A percentile compares a stretch with the other conserved stretches of the same genome.
Conservation (phyloP, 2,329 filamentous ascomycete species). For the Apiospora malaysiana region DNA sequence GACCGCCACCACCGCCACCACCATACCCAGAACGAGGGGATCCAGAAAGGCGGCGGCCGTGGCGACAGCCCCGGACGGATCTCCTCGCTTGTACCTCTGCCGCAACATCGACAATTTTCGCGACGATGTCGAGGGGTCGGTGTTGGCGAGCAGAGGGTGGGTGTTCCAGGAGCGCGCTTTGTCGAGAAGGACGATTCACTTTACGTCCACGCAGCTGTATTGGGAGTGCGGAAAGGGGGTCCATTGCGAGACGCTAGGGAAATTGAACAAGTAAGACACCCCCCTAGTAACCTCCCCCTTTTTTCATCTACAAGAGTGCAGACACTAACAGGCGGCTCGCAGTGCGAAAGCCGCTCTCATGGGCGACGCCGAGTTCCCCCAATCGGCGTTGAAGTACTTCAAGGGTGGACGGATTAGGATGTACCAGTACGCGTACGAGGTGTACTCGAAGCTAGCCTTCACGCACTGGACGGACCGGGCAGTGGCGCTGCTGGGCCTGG, state of each 20-base stretch:
- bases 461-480: conserved; percentile 21
- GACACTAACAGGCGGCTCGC: background rate
- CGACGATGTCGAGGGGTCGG: conserved; percentile 24
- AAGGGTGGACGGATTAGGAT: conserved; percentile 5
- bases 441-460: conserved; percentile 23
- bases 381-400: conserved; percentile 16
- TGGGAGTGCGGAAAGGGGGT: conserved; percentile 34
- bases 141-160: conserved; percentile 35
- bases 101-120: background rate
- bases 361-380: conserved; percentile 24
- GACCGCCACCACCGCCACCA: too few relatives aligned
- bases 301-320: background rate
- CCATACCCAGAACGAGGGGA: too few relatives aligned
- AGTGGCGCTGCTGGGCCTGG: conserved; percentile 23
- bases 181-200: conserved; percentile 36
- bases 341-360: conserved; percentile 23
- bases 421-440: conserved; percentile 18
- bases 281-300: background rate
- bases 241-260: conserved; percentile 28
- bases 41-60: conserved; percentile 1
- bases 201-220: conserved; percentile 35
- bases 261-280: conserved; percentile 25
- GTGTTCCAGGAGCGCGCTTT: conserved; percentile 37
- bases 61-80: background rate
- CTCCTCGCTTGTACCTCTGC: background rate